Base-by-base conservation (phyloP, 306 rosid genomes). In the Vigna unguiculata region DNA sequence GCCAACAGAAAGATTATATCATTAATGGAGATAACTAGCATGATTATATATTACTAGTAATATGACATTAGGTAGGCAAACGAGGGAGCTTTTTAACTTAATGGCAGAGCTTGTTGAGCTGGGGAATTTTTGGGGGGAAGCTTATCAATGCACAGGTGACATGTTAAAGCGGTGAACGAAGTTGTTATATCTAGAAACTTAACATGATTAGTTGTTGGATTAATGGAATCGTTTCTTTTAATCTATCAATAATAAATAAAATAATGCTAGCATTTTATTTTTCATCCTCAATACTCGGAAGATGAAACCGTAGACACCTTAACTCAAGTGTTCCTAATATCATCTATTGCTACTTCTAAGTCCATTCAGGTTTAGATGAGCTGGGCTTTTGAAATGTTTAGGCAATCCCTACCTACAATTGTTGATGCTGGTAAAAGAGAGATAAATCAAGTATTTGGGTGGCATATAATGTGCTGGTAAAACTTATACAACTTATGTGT, bases 161-260 rank as follows among this genome's bases (percentile, higher is more conserved):
- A 68, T 19, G 30, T 32, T 74, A 38, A 53, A 62, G 62, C 14
- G 66, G 36, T 5, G 36, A 32, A 32, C 25, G 66, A 12, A 54
- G 30, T 28, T 28, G 32, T 28, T 28, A 28, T 28, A 4, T 28
- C 4, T 28, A 28, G 32, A 28, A 32, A 32, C 25, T 28, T 77
- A 12, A 54, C 74, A 67, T 48, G 24, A 47, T 11, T 65, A 58
- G 78, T 53, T 68, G 47, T 57, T 66, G 64, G 66, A 22, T 66
- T 47, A 47, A 47, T 17, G 66, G 38, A 57, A 54, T 53, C 4
- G 30, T 52, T 19, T 21, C 45, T 3, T 19, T 36, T 53, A 49
- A 53, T 79, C 61, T 34, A 32, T 25, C 40, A 70, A 67, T 22
- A 58, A 46, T 16, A 38, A 80, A 40, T 20, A 43, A 41, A 21